Conservation (phyloP, 768 basidiomycete genomes). For the Naganishia antarctica region DNA sequence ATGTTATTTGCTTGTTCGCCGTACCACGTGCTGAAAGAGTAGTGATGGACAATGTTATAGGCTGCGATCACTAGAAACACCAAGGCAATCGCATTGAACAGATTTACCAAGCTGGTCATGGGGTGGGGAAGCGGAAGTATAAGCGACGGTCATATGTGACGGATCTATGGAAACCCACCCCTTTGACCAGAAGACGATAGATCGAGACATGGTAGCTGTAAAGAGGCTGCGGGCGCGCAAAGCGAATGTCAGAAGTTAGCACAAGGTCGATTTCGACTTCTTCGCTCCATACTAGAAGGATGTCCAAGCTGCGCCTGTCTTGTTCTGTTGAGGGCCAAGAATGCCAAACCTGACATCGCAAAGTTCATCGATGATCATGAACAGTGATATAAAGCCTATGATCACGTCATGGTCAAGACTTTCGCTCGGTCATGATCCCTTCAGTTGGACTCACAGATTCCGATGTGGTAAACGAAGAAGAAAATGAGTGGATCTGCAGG, state of each 20-base stretch:
- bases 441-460: background rate
- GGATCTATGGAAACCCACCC: conserved; percentile 8
- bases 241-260: background rate
- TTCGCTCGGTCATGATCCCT: background rate
- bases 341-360: conserved; percentile 19
- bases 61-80: background rate
- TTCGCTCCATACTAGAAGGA: conserved; percentile 10
- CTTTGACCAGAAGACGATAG: conserved; percentile 9
- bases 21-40: background rate
- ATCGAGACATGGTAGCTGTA: conserved; percentile 23
- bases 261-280: background rate
- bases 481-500: background rate
- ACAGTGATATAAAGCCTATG: background rate
- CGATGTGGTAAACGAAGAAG: conserved; percentile 7
- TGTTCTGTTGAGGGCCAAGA: conserved; percentile 20
- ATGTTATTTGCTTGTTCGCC: background rate
- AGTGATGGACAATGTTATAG: background rate
- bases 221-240: conserved; percentile 6
- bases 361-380: conserved; percentile 20
- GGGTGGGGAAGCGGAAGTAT: too few species aligned
- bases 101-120: background rate
- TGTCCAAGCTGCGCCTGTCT: conserved; percentile 24
- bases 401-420: background rate
- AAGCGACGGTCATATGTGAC: background rate
- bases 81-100: background rate